Evolutionary conservation across 2,329 filamentous ascomycete species (phyloP), one percentile per base, ranked within the genome.

Genomic region (Emydomyces testavorans): DNA sequence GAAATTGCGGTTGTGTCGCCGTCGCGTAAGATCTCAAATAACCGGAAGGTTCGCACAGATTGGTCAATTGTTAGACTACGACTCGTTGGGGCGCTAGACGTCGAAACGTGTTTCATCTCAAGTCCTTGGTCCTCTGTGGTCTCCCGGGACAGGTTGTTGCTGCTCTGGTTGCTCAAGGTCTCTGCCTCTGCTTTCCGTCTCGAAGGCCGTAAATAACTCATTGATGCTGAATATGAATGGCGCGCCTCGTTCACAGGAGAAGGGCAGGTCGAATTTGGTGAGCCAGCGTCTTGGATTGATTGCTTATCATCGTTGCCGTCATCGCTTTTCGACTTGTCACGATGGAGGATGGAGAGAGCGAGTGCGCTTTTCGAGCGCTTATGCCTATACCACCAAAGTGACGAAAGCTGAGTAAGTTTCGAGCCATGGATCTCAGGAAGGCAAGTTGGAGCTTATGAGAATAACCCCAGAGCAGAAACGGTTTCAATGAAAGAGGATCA

Each of bases 1-100:
- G 85, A 86, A 58, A 98, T 95, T 31, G 85, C 85, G 11, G 82
- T 82, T 0, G 87, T 94, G 63, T 98, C 90, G 46, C 92, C 92
- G 63, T 79, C 92, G 55, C 90, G 79, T 54, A 98, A 72, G 35
- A 89, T 84, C 69, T 96, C 92, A 61, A 96, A 94, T 39, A 95
- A 79, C 56, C 89, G 82, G 66, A 98, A 98, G 56, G 94, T 89
- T 61, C 84, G 80, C 46, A 98, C 87, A 0, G 90, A 95, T 65
- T 94, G 88, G 62, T 98, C 89, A 53, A 70, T 64, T 52, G 58
- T 61, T 50, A 44, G 21, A 15, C 32, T 29, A 24, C 31, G 26
- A 6, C 31, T 28, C 58, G 62, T 56, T 51, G 60, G 57, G 53
- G 59, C 52, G 59, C 50, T 53, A 58, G 46, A 57, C 60, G 51